Evolutionary conservation across 306 rosid species (phyloP), one percentile per base, ranked within the genome.

Genomic region (Cotoneaster glaucophyllus): DNA sequence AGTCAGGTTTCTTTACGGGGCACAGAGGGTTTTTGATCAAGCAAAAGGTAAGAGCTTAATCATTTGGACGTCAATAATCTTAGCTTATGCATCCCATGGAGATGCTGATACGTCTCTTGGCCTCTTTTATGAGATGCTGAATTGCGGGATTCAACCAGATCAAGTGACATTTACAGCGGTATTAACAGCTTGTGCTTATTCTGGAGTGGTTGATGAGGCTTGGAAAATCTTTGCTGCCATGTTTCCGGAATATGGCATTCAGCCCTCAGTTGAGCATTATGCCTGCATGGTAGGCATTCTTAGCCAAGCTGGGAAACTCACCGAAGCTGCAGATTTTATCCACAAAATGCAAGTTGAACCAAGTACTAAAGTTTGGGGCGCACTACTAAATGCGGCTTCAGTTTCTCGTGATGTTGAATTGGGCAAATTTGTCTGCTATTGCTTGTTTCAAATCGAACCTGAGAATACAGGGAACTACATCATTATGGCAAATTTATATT

Each of bases 271-370:
- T 39, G 97, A 95, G 88, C 98, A 95, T 78, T 90, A 90, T 84
- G 97, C 97, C 41, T 92, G 99, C 87, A 82, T 90, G 93, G 93
- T 90, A 12, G 84, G 86, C 65, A 97, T 89, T 82, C 91, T 92
- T 69, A 84, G 96, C 84, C 85, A 90, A 79, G 96, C 97, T 21
- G 97, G 96, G 24, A 89, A 71, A 85, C 90, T 95, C 70, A 75
- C 79, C 0, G 93, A 95, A 73, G 98, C 99, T 8, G 84, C 78
- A 13, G 78, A 88, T 21, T 81, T 95, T 29, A 85, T 92, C 77
- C 84, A 88, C 25, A 78, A 88, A 72, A 89, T 92, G 96, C 86
- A 89, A 71, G 71, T 92, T 57, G 88, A 88, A 76, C 97, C 99
- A 21, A 86, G 74, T 82, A 86, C 96, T 45, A 89, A 87, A 82